Conservation (phyloP, 192 early-diverging fungal genomes). For the Podila minutissima region DNA sequence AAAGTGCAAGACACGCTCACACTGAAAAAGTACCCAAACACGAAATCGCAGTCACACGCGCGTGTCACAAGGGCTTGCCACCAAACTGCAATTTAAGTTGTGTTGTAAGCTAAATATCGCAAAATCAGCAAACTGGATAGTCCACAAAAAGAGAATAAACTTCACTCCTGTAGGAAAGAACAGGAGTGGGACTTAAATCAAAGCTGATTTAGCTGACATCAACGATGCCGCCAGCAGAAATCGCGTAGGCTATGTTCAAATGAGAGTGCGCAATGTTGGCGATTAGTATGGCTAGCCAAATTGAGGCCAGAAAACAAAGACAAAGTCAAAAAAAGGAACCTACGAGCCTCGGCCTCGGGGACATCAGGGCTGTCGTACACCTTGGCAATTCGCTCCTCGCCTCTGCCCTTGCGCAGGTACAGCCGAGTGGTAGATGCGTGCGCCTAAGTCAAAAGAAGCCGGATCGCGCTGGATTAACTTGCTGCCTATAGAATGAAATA, state of each 20-base stretch:
- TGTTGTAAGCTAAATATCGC: too few relatives aligned
- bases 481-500: not conserved
- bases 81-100: not conserved
- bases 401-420: slow-evolving; percentile 83
- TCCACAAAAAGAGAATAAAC: too few relatives aligned
- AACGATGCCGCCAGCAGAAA: slow-evolving; percentile 78
- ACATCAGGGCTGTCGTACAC: slow-evolving; percentile 88
- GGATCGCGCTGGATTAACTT: too few relatives aligned
- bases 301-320: not conserved
- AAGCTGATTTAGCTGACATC: slow-evolving; percentile 57
- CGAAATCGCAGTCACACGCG: not conserved
- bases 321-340: not conserved
- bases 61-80: too few relatives aligned
- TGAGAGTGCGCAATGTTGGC: slow-evolving; percentile 5
- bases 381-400: slow-evolving; percentile 82
- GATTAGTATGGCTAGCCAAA: not conserved
- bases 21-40: not conserved
- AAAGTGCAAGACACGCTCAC: not conserved
- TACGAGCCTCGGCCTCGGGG: slow-evolving; percentile 71
- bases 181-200: not conserved
- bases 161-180: too few relatives aligned
- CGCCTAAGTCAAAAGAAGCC: not conserved
- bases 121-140: too few relatives aligned
- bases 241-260: slow-evolving; percentile 66
- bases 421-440: slow-evolving; percentile 78